Evolutionary conservation across 805 yeast species (phyloP), one percentile per base, ranked within the genome.

Genomic region (Saturnispora galanensis): DNA sequence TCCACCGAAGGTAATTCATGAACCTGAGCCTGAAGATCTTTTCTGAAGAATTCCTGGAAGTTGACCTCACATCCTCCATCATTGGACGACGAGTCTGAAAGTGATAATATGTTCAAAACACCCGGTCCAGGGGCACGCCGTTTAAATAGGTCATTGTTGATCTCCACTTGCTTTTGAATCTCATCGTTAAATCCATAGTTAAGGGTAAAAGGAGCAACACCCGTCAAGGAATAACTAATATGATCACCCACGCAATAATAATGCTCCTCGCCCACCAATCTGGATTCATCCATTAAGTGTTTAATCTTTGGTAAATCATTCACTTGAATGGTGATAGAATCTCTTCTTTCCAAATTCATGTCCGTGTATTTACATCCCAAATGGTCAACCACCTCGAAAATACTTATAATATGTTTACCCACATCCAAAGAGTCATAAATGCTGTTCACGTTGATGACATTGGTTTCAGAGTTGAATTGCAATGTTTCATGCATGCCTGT

Each of bases 191-290:
- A 89, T 26, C 72, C 72, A 59, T 93, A 93, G 41, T 68, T 74
- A 4, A 94, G 73, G 1, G 73, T 73, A 58, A 87, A 87, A 16
- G 96, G 96, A 0, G 95, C 76, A 4, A 75, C 67, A 2, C 97
- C 97, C 12, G 75, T 74, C 50, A 90, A 62, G 49, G 81, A 74
- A 57, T 85, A 85, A 1, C 82, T 71, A 21, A 93, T 76, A 48
- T 84, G 82, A 50, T 90, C 97, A 10, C 98, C 99, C 26, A 90
- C 95, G 72, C 99, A 93, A 56, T 79, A 82, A 54, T 82, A 74
- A 32, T 49, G 52, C 34, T 35, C 52, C n/a, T 58, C 62, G 1
- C 54, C 32, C 40, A 52, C 39, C 31, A 48, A 52, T 9, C 55
- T 46, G 63, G 67, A 49, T 63, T 58, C 71, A 61, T 46, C 66